These are phyloP conservation scores for Lithohypha guttulata DNA, from an alignment of 2,329 filamentous ascomycete genomes.

Conservation along the genomic window DNA sequence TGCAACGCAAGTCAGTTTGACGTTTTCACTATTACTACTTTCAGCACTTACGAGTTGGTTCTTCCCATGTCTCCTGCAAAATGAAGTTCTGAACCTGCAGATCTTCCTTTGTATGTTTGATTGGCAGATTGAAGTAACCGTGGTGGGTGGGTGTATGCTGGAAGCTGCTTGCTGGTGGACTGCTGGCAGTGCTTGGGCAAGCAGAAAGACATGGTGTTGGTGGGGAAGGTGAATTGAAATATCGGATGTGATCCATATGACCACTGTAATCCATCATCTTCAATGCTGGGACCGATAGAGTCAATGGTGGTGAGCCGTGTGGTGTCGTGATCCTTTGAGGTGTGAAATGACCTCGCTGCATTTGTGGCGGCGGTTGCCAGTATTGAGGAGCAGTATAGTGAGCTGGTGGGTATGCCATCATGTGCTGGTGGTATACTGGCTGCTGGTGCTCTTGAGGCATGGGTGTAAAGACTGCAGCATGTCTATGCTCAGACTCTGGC, in stretches of 20 bases:
- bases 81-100: slow-evolving; percentile 15
- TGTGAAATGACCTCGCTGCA: slow-evolving; percentile 44
- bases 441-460: slow-evolving; percentile 44
- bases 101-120: slow-evolving; percentile 20
- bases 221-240: slow-evolving; percentile 47
- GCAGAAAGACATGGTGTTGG: slow-evolving; percentile 80
- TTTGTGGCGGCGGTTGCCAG: slow-evolving; percentile 32
- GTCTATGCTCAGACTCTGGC: slow-evolving; percentile 61
- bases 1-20: slow-evolving; percentile 12
- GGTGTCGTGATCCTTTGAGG: slow-evolving; percentile 48
- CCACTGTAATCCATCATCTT: slow-evolving; percentile 18
- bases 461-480: slow-evolving; percentile 64
- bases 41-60: slow-evolving; percentile 19
- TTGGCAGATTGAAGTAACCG: slow-evolving; percentile 21
- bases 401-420: slow-evolving; percentile 29
- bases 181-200: slow-evolving; percentile 74
- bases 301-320: slow-evolving; percentile 62
- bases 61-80: slow-evolving; percentile 18
- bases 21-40: neutral
- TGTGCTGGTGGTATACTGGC: slow-evolving; percentile 34
- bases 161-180: slow-evolving; percentile 62
- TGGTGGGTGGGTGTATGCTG: slow-evolving; percentile 20
- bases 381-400: slow-evolving; percentile 27
- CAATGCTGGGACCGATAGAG: slow-evolving; percentile 61
- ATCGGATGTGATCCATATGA: slow-evolving; percentile 20